Conservation (phyloP, 306 rosid species). For the Cucurbita moschata region DNA sequence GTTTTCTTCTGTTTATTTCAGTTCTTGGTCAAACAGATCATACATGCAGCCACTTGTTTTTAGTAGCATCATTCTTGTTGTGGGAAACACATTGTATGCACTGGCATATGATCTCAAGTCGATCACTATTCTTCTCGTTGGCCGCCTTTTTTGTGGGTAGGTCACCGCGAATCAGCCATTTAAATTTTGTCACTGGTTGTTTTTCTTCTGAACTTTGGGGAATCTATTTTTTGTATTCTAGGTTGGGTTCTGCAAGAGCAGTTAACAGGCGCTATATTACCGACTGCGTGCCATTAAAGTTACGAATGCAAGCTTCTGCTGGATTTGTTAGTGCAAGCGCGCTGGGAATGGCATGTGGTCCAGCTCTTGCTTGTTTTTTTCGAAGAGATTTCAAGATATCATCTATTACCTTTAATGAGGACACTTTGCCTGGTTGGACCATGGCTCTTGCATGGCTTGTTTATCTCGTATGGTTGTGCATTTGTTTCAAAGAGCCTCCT, state of each 20-base stretch:
- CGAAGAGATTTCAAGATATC: conserved; percentile 30
- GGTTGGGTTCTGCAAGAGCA: conserved; percentile 45
- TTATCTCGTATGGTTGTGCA: conserved; percentile 25
- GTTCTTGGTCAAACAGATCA: conserved; percentile 88
- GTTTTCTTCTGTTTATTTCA: conserved; percentile 81
- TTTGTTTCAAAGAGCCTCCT: conserved; percentile 30
- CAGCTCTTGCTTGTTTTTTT: conserved; percentile 35
- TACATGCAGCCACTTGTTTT: conserved; percentile 82
- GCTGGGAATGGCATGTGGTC: conserved; percentile 48
- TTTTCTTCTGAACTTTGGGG: not conserved
- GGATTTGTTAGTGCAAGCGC: conserved; percentile 86
- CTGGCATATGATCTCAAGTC: conserved; percentile 71
- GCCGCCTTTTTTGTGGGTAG: conserved; percentile 84
- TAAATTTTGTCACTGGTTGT: not conserved
- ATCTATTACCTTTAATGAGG: conserved; percentile 30
- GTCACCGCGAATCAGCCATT: not conserved
- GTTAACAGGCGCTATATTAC: conserved; percentile 39
- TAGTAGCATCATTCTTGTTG: conserved; percentile 60
- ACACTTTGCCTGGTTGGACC: conserved; percentile 42
- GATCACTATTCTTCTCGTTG: conserved; percentile 61
- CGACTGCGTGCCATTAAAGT: conserved; percentile 30
- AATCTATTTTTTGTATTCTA: conserved; percentile 7
- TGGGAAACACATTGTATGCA: conserved; percentile 70
- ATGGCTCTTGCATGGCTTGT: conserved; percentile 41
- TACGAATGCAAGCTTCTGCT: conserved; percentile 39